phyloP scores from a whole-genome alignment of 139 green algal genomes.

The Gonium pectorale region DNA sequence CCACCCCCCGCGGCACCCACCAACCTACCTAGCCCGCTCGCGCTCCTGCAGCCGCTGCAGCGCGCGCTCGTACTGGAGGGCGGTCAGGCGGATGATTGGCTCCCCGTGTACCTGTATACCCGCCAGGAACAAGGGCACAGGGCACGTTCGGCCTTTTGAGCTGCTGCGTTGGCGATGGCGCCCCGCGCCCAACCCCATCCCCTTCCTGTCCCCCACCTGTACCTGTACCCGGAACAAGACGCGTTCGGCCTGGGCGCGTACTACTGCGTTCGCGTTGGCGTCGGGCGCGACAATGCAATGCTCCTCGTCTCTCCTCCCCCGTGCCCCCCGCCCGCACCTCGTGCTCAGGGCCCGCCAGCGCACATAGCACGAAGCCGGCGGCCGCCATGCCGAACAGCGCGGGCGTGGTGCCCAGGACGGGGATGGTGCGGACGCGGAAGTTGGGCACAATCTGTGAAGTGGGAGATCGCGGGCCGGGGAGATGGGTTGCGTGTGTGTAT shows the following conservation, averaged over 20 bases:
- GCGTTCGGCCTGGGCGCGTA: too few species aligned
- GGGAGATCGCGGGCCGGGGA: too few species aligned
- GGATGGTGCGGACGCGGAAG: conserved; percentile 96
- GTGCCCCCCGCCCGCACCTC: neutral
- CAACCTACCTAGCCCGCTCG: conserved; percentile 73
- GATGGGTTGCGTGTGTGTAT: too few species aligned
- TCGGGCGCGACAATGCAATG: too few species aligned
- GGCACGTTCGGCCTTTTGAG: too few species aligned
- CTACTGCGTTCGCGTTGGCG: too few species aligned
- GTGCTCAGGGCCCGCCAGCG: conserved; percentile 75
- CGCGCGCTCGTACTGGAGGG: conserved; percentile 74
- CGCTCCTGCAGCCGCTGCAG: conserved; percentile 80
- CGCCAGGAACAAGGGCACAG: too few species aligned
- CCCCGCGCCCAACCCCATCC: too few species aligned
- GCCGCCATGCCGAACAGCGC: conserved; percentile 94
- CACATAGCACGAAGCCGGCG: conserved; percentile 84
- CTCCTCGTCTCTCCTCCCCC: neutral
- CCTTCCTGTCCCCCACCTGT: too few species aligned
- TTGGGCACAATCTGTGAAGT: conserved; percentile 86
- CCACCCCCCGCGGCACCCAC: too few species aligned
- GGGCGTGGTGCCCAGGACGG: conserved; percentile 93
- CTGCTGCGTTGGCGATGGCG: too few species aligned
- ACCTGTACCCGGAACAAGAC: too few species aligned
- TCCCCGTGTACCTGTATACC: conserved; percentile 75
- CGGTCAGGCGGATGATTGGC: conserved; percentile 75